Evolutionary conservation across 2,329 filamentous ascomycete species (phyloP).

Genomic region (Phialocephala subalpina): DNA sequence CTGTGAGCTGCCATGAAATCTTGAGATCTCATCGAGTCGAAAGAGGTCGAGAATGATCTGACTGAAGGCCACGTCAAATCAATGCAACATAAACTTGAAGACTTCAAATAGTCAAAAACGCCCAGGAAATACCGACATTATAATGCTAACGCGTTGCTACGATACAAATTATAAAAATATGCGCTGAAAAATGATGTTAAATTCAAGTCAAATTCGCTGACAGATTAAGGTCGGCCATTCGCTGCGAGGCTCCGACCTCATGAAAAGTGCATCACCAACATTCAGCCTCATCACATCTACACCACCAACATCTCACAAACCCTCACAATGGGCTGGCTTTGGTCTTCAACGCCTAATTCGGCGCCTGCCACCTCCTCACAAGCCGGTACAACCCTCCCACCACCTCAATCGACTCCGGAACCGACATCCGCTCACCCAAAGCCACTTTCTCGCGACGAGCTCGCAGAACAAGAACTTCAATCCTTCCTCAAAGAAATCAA

Average conservation of each 20-base stretch:
- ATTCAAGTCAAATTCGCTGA: slow-evolving; percentile 2
- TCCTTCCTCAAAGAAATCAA: slow-evolving; percentile 46
- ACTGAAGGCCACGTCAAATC: not conserved
- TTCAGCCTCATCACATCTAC: slow-evolving; percentile 20
- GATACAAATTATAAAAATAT: not conserved
- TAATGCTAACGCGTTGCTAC: not conserved
- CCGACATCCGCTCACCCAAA: slow-evolving; percentile 29
- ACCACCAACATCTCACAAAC: slow-evolving; percentile 22
- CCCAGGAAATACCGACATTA: no score
- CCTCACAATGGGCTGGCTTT: slow-evolving; percentile 68
- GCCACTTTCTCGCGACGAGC: slow-evolving; percentile 39
- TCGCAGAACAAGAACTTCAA: slow-evolving; percentile 44
- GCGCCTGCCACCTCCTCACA: slow-evolving; percentile 39
- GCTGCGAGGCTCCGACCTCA: slow-evolving; percentile 7
- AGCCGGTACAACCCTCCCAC: slow-evolving; percentile 26
- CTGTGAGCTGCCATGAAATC: not conserved
- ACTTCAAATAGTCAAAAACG: not conserved
- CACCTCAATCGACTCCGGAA: slow-evolving; percentile 31
- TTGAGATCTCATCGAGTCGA: not conserved
- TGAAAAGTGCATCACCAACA: slow-evolving; percentile 17
- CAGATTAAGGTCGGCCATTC: slow-evolving; percentile 10
- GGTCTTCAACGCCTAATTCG: slow-evolving; percentile 50
- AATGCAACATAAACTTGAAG: not conserved
- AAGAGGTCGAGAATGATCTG: not conserved
- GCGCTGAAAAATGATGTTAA: not conserved